These are phyloP conservation scores for Ilex aquifolium DNA, from an alignment of 257 asterid genomes.

Conservation along the genomic window DNA sequence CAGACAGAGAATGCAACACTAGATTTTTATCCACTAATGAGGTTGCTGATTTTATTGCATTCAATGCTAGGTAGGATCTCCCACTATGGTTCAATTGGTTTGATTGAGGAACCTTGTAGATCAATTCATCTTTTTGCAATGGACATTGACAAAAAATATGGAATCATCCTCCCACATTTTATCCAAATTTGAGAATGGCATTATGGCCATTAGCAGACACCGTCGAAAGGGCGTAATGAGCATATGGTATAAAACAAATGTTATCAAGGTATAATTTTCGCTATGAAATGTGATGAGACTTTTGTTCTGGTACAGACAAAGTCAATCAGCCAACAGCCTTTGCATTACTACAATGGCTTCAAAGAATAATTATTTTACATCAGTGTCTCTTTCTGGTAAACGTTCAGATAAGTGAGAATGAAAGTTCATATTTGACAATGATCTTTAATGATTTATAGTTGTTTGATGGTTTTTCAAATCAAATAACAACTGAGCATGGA, in stretches of 20 bases:
- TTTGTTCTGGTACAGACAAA: too few species aligned
- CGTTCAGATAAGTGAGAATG: slow-evolving; percentile 82
- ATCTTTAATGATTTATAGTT: slow-evolving; percentile 43
- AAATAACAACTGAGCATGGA: too few species aligned
- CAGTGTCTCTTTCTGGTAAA: slow-evolving; percentile 4
- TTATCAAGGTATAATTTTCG: slow-evolving; percentile 58
- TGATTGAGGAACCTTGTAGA: slow-evolving; percentile 84
- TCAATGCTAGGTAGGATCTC: slow-evolving; percentile 73
- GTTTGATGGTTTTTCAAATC: too few species aligned
- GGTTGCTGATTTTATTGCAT: neutral
- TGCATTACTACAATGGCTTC: slow-evolving; percentile 20
- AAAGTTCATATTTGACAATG: slow-evolving; percentile 72
- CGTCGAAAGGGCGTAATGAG: slow-evolving; percentile 68
- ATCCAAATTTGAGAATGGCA: slow-evolving; percentile 86
- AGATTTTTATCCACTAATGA: neutral
- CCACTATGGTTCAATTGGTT: slow-evolving; percentile 89
- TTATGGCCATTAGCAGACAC: slow-evolving; percentile 91
- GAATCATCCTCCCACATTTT: slow-evolving; percentile 74
- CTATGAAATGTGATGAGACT: too few species aligned
- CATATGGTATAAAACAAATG: slow-evolving; percentile 76
- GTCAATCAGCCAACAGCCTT: neutral
- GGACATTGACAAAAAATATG: slow-evolving; percentile 66
- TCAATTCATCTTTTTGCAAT: slow-evolving; percentile 81
- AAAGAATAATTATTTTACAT: slow-evolving; percentile 7
- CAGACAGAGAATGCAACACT: neutral